A percentile compares a stretch with the other conserved stretches of the same genome.
These are phyloP conservation scores for Amanita exitialis DNA, from an alignment of 768 basidiomycete species.

Conservation along the genomic window DNA sequence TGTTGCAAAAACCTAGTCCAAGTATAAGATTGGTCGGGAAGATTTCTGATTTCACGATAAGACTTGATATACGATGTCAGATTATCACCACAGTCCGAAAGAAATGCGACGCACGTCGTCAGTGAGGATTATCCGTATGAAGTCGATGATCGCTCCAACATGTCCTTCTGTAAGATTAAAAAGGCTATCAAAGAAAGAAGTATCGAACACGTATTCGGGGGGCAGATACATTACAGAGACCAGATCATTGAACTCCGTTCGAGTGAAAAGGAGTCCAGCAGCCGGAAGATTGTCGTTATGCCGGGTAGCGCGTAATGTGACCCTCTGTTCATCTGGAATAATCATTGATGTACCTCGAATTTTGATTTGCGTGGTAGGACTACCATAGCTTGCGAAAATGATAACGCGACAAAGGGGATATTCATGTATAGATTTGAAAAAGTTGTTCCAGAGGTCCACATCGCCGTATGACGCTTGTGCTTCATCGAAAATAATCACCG, in stretches of 20 bases:
- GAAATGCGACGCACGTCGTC: slow-evolving; percentile 7
- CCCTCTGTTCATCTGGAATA: background rate
- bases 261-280: background rate
- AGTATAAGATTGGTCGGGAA: background rate
- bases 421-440: background rate
- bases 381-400: background rate
- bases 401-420: background rate
- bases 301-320: background rate
- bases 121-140: slow-evolving; percentile 5
- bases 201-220: too few relatives aligned
- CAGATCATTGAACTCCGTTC: background rate
- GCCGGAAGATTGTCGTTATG: background rate
- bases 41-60: slow-evolving; percentile 3
- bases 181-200: background rate
- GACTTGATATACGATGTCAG: slow-evolving; percentile 9
- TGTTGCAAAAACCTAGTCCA: background rate
- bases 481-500: slow-evolving; percentile 12
- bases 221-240: background rate
- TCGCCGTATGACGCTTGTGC: background rate
- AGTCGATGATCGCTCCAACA: slow-evolving; percentile 8
- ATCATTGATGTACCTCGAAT: background rate
- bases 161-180: slow-evolving; percentile 11
- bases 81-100: background rate
- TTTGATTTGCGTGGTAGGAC: background rate
- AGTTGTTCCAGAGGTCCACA: background rate